A percentile compares a stretch with the other conserved stretches of the same genome.
These are phyloP conservation scores for Phaeosphaeriaceae sp. DNA, from an alignment of 2,329 filamentous ascomycete species.

Conservation along the genomic window DNA sequence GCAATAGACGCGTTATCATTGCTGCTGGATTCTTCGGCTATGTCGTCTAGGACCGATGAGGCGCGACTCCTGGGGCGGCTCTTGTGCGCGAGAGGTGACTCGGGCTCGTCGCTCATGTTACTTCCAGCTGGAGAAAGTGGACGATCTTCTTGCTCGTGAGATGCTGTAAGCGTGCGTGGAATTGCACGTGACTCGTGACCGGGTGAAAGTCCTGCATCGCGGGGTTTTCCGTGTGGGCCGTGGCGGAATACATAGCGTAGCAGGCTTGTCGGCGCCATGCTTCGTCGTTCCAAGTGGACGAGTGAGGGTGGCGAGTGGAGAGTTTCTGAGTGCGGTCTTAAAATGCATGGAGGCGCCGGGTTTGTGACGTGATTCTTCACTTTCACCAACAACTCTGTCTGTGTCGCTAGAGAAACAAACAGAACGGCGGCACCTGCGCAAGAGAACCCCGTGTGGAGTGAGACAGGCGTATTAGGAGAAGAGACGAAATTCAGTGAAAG, in stretches of 20 bases:
- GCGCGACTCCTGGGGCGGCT: neutral
- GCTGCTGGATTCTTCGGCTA: conserved; percentile 3
- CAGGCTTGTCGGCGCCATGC: conserved; percentile 14
- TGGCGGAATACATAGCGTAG: conserved; percentile 27
- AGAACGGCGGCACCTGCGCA: neutral
- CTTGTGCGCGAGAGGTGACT: conserved; percentile 2
- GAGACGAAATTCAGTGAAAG: no score
- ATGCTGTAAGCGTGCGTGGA: neutral
- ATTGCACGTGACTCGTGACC: neutral
- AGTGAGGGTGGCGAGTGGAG: neutral
- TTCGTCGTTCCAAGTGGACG: neutral
- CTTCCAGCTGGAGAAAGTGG: neutral
- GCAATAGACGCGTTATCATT: conserved; percentile 2
- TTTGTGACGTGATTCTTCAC: neutral
- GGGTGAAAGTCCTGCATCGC: neutral
- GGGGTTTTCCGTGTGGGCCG: conserved; percentile 3
- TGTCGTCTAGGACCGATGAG: conserved; percentile 5
- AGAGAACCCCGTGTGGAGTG: neutral
- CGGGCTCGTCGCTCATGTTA: neutral
- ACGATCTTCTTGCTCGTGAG: neutral
- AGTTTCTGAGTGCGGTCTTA: neutral
- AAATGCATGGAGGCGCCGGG: neutral
- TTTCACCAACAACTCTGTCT: neutral
- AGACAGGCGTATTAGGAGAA: neutral
- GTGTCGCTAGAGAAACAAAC: neutral